A percentile compares a stretch with the other conserved stretches of the same genome.
Conservation (phyloP, 2,329 filamentous ascomycete genomes). For the Thermothelomyces thermophilus region DNA sequence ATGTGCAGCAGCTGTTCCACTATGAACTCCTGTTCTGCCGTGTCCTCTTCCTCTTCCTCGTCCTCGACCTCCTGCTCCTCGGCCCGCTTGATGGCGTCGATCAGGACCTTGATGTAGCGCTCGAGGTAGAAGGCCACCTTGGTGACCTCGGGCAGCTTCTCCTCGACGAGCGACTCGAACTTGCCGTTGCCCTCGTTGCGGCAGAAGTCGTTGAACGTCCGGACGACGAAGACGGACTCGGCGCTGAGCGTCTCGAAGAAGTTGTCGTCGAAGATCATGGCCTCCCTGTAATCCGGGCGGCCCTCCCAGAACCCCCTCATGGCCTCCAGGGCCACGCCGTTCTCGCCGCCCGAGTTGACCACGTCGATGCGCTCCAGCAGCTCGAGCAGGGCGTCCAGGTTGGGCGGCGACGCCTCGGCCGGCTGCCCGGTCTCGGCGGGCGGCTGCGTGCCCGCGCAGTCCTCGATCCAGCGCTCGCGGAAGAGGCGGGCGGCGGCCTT, state of each 20-base stretch:
- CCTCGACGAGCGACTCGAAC: slow-evolving; percentile 70
- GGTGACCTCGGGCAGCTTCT: slow-evolving; percentile 92
- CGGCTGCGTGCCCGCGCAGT: slow-evolving; percentile 67
- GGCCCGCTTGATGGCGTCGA: slow-evolving; percentile 55
- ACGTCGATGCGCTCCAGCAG: slow-evolving; percentile 91
- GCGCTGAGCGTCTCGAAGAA: slow-evolving; percentile 79
- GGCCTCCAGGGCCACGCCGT: slow-evolving; percentile 83
- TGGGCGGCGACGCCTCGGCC: slow-evolving; percentile 55
- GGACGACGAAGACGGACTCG: slow-evolving; percentile 81
- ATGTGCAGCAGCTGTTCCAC: slow-evolving; percentile 94
- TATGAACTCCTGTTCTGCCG: slow-evolving; percentile 87
- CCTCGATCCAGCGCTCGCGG: slow-evolving; percentile 94
- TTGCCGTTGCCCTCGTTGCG: slow-evolving; percentile 66
- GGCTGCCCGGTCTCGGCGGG: slow-evolving; percentile 52
- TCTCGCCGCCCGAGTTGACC: slow-evolving; percentile 81
- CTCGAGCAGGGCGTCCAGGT: slow-evolving; percentile 77
- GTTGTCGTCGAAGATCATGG: slow-evolving; percentile 61
- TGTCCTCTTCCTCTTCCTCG: slow-evolving; percentile 70
- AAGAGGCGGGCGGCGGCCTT: slow-evolving; percentile 89
- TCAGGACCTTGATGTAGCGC: slow-evolving; percentile 64
- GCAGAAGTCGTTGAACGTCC: slow-evolving; percentile 93
- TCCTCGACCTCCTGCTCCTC: slow-evolving; percentile 53
- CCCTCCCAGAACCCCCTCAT: slow-evolving; percentile 97
- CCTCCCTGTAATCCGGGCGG: slow-evolving; percentile 72
- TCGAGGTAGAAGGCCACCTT: slow-evolving; percentile 83